A percentile compares a stretch with the other conserved stretches of the same genome.
Evolutionary conservation across 495 filamentous ascomycete genomes (phyloP).

Genomic region (Penicillium argentinense): DNA sequence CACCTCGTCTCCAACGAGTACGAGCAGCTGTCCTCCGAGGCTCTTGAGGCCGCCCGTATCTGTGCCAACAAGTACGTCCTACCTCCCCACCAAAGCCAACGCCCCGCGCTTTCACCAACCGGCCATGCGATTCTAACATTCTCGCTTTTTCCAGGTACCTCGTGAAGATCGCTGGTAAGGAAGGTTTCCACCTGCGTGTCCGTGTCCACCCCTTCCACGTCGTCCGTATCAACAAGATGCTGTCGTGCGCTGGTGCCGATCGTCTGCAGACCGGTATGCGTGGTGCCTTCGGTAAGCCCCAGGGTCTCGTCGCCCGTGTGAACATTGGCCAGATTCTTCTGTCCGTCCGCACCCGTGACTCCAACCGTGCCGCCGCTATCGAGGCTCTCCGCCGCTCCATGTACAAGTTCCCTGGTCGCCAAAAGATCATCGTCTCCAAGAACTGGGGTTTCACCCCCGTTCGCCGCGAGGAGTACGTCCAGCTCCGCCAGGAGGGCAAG

Average conservation of each 20-base stretch:
- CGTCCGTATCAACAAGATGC: conserved; percentile 99
- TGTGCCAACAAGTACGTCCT: conserved; percentile 89
- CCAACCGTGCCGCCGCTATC: conserved; percentile 86
- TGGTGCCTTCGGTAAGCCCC: conserved; percentile 99
- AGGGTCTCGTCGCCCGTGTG: conserved; percentile 96
- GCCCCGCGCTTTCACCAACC: too few relatives aligned
- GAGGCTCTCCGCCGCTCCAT: conserved; percentile 97
- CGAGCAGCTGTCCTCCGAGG: conserved; percentile 97
- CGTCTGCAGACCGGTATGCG: conserved; percentile 99
- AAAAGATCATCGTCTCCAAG: conserved; percentile 99
- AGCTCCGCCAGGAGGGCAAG: conserved; percentile 84
- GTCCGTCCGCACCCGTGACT: conserved; percentile 92
- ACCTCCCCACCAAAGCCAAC: not conserved
- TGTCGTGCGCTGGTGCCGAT: conserved; percentile 99
- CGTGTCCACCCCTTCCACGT: conserved; percentile 99
- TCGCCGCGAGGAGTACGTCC: conserved; percentile 92
- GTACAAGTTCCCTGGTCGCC: conserved; percentile 99
- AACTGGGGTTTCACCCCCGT: conserved; percentile 99
- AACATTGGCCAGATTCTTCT: conserved; percentile 99
- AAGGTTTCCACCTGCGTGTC: conserved; percentile 98
- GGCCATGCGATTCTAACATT: conserved; percentile 10
- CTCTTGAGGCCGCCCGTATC: conserved; percentile 98
- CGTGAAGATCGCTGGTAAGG: conserved; percentile 96
- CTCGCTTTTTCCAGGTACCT: conserved; percentile 61
- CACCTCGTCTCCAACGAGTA: conserved; percentile 99